Conservation (phyloP, 257 asterid genomes). For the Solanum ahanhuiri region DNA sequence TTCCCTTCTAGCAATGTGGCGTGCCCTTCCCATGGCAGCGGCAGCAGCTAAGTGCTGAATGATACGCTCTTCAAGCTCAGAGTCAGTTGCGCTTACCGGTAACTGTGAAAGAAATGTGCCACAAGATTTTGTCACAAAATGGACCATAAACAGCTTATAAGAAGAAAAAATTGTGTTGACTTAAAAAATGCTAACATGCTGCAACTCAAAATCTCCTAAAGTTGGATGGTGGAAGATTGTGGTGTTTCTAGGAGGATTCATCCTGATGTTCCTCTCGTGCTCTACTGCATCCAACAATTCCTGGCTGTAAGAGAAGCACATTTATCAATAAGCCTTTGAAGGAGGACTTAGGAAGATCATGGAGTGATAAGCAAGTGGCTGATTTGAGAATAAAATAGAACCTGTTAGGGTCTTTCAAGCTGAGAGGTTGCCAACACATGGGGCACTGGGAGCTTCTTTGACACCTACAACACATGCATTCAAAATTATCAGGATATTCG, state of each 20-base stretch:
- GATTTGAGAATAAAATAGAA: conserved; percentile 3
- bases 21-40: conserved; percentile 92
- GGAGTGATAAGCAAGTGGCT: neutral
- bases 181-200: conserved; percentile 51
- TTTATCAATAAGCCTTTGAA: neutral
- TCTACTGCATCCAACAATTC: conserved; percentile 92
- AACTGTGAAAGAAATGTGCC: conserved; percentile 30
- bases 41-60: conserved; percentile 94
- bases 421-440: conserved; percentile 84
- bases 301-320: conserved; percentile 46
- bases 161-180: neutral
- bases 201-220: conserved; percentile 87
- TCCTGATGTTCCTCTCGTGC: conserved; percentile 72
- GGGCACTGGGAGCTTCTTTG: conserved; percentile 95
- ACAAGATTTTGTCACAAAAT: neutral
- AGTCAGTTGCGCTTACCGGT: conserved; percentile 73
- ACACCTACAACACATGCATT: conserved; percentile 39
- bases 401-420: conserved; percentile 86
- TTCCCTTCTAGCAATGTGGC: conserved; percentile 75
- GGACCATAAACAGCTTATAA: neutral
- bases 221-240: conserved; percentile 93
- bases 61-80: conserved; percentile 84
- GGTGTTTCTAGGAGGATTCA: conserved; percentile 81
- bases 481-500: neutral
- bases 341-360: neutral